A percentile compares a stretch with the other conserved stretches of the same genome.
Evolutionary conservation across 768 basidiomycete species (phyloP).

Genomic region (Leucosporidium creatinivorum): DNA sequence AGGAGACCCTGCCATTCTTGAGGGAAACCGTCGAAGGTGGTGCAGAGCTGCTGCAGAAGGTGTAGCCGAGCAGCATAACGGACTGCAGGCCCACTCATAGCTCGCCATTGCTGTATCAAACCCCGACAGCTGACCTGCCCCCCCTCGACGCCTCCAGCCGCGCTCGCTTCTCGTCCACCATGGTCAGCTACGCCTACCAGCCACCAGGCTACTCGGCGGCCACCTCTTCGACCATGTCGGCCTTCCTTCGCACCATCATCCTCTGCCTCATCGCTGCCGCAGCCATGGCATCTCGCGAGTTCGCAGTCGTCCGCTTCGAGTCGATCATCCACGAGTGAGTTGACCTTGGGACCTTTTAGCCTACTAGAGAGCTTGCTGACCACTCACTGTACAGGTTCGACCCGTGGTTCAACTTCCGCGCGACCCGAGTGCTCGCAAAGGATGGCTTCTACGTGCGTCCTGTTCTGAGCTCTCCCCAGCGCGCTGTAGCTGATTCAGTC

Average conservation of each 20-base stretch:
- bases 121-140: neutral
- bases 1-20: neutral
- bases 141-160: neutral
- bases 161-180: neutral
- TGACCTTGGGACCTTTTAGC: slow-evolving; percentile 4
- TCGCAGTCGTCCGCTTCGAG: slow-evolving; percentile 96
- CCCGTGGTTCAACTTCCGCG: slow-evolving; percentile 97
- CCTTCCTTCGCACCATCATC: slow-evolving; percentile 81
- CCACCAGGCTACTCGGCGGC: slow-evolving; percentile 8
- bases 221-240: slow-evolving; percentile 39
- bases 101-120: too few relatives aligned
- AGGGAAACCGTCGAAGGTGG: too few relatives aligned
- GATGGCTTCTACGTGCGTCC: slow-evolving; percentile 89
- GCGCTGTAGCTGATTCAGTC: slow-evolving; percentile 4
- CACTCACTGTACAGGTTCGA: slow-evolving; percentile 12
- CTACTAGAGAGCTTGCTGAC: neutral
- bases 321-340: slow-evolving; percentile 88
- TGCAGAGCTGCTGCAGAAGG: neutral
- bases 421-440: slow-evolving; percentile 79
- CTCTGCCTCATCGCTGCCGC: slow-evolving; percentile 75
- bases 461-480: neutral
- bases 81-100: too few relatives aligned
- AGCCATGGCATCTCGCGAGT: slow-evolving; percentile 84
- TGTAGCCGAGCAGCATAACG: neutral
- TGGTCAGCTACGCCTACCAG: slow-evolving; percentile 27